phyloP scores from a whole-genome alignment of 164 flowering plant species.

The Magnolia changhungtana region DNA sequence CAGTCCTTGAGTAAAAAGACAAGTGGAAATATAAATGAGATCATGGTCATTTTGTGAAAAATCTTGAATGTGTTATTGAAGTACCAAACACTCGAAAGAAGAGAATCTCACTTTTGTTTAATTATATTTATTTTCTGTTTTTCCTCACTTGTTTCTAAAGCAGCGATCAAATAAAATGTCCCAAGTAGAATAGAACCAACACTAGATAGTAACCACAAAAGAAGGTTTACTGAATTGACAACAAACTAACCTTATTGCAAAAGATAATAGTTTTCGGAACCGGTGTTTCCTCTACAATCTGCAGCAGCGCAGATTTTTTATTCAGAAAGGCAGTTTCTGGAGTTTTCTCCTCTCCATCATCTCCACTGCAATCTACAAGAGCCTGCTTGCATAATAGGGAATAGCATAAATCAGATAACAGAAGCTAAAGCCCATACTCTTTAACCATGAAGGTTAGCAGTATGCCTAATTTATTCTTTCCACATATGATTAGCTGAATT shows the following conservation, averaged over 20 bases:
- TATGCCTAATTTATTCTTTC: background rate
- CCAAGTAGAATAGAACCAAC: background rate
- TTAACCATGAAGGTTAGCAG: background rate
- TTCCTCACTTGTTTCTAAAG: background rate
- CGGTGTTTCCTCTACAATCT: conserved; percentile 57
- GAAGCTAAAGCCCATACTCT: background rate
- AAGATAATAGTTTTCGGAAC: conserved; percentile 80
- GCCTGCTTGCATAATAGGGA: conserved; percentile 37
- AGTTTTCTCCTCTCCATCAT: conserved; percentile 54
- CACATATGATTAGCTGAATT: background rate
- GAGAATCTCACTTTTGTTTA: no score
- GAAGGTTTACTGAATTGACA: background rate
- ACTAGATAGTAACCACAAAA: background rate
- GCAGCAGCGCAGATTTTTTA: conserved; percentile 79
- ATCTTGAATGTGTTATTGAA: no score
- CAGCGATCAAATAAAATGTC: background rate
- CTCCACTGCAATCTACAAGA: conserved; percentile 97
- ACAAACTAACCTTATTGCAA: conserved; percentile 80
- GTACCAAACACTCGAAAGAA: no score
- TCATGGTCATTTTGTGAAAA: no score
- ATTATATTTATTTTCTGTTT: background rate
- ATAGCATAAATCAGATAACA: conserved; percentile 8
- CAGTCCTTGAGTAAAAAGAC: no score
- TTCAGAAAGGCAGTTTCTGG: conserved; percentile 88
- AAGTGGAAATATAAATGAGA: no score